Evolutionary conservation across 352 stramenopile species (phyloP), one percentile per base, ranked within the genome.

Genomic region (Elongisporangium prolatum): DNA sequence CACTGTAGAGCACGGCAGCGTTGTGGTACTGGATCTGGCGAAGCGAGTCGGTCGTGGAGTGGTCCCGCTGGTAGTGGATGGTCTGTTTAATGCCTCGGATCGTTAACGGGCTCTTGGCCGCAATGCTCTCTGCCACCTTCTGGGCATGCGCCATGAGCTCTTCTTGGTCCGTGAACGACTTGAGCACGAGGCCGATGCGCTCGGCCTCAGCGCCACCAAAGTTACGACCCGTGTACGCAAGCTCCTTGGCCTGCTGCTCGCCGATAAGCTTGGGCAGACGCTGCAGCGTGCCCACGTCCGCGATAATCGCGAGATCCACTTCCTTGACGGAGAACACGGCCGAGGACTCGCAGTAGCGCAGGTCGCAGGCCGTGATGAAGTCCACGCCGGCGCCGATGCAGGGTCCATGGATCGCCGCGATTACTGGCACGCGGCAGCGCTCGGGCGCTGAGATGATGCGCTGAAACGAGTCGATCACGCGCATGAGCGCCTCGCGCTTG

Each of bases 321-420:
- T 96, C 88, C 52, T 95, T 96, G 11, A 96, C 79, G 2, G 77
- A 89, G 61, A 96, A 96, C 44, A 87, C 54, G 38, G 87, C 83
- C 28, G 78, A 86, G n/a, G 84, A 69, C 53, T 95, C 86, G 48
- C 77, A 87, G 69, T 94, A 93, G 48, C 88, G 86, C 37, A 96
- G 60, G 50, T 96, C 88, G 54, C 86, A 95, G 4, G 85, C 87
- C 44, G 86, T 89, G 65, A 96, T 86, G 48, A 96, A 89, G 69
- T 96, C 88, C 37, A 96, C 82, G 17, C 80, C 88, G 20, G 83
- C 88, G 22, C 88, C 88, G 54, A 96, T 94, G 64, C 86, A 95
- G 11, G 72, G 60, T 2, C 88, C 87, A 62, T 94, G 84, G 25
- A 96, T 59, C 0, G 82, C 81, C 0, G 87, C 86, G 60, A 96